Conservation (phyloP, 148 eudicot species). For the Diospyros lotus region DNA sequence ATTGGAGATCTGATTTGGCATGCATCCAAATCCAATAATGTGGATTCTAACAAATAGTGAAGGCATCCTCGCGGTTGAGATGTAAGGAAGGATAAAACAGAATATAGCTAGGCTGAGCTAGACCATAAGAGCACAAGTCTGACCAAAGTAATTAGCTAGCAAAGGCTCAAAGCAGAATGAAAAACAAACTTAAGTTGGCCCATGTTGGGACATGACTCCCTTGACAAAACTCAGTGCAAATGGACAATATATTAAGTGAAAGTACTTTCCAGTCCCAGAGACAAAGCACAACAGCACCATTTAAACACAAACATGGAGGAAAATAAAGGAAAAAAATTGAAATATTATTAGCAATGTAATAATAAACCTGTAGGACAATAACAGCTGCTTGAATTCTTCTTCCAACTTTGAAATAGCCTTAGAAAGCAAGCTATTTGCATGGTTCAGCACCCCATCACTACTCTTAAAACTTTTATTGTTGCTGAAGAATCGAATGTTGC, state of each 20-base stretch:
- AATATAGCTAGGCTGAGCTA: neutral
- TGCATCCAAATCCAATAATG: neutral
- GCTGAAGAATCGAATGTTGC: constrained; percentile 70
- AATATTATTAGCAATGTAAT: neutral
- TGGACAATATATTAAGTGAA: neutral
- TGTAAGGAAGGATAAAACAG: neutral
- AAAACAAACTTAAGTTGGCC: neutral
- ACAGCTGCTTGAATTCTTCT: constrained; percentile 86
- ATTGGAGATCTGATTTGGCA: too few relatives aligned
- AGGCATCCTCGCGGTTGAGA: neutral
- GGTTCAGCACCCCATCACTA: constrained; percentile 81
- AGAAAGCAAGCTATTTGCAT: constrained; percentile 66
- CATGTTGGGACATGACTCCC: neutral
- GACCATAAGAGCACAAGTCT: neutral
- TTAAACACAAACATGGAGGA: neutral
- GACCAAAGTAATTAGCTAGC: neutral
- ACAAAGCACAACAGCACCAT: neutral
- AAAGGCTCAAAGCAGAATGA: neutral
- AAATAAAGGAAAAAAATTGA: neutral
- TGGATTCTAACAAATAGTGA: neutral
- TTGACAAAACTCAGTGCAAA: neutral
- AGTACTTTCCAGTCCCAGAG: neutral
- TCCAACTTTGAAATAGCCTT: constrained; percentile 96
- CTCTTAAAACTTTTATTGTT: constrained; percentile 88
- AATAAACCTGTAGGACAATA: constrained; percentile 71